These are phyloP conservation scores for Tylopilus felleus DNA, from an alignment of 768 basidiomycete genomes.

Conservation along the genomic window DNA sequence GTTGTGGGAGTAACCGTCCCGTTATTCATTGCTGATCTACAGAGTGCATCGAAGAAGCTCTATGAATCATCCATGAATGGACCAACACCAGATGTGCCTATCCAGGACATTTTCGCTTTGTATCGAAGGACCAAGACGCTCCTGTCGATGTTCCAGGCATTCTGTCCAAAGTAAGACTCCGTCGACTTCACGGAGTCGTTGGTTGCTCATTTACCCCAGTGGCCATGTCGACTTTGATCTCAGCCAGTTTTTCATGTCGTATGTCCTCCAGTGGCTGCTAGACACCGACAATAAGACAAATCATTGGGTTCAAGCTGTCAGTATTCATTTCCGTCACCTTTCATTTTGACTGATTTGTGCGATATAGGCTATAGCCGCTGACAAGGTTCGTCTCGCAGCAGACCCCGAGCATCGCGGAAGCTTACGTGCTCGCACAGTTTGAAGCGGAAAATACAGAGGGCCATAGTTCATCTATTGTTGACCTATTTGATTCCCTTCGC, in stretches of 20 bases:
- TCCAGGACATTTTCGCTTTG: conserved; percentile 85
- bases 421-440: conserved; percentile 45
- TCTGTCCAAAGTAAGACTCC: conserved; percentile 66
- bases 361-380: conserved; percentile 71
- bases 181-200: background rate
- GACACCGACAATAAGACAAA: conserved; percentile 86
- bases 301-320: conserved; percentile 90
- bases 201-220: conserved; percentile 33
- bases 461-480: conserved; percentile 95
- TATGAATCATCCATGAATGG: conserved; percentile 84
- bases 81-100: conserved; percentile 82
- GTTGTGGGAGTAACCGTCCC: conserved; percentile 69
- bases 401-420: background rate
- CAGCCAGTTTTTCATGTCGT: conserved; percentile 78
- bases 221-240: conserved; percentile 64
- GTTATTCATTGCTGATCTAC: conserved; percentile 61
- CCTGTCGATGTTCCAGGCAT: conserved; percentile 76
- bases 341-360: conserved; percentile 6
- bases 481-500: conserved; percentile 90
- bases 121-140: conserved; percentile 77
- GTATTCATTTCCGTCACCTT: conserved; percentile 31
- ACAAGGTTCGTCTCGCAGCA: conserved; percentile 52
- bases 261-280: conserved; percentile 85
- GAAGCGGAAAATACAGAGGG: conserved; percentile 76
- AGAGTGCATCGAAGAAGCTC: conserved; percentile 65